Evolutionary conservation across 2,329 filamentous ascomycete genomes (phyloP).

Genomic region (Cladosporium sp.): DNA sequence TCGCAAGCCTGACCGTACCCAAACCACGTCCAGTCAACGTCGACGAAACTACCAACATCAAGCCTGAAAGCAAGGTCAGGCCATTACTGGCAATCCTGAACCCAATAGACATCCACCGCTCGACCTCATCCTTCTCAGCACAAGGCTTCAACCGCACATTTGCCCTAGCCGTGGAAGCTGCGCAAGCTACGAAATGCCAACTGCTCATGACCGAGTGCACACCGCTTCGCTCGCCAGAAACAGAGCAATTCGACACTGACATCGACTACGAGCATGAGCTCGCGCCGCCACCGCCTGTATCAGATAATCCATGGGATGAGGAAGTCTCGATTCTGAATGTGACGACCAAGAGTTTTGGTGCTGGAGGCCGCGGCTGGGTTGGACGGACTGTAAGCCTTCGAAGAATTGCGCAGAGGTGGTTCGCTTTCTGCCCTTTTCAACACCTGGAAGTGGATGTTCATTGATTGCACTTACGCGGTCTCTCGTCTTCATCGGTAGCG

Average conservation of each 20-base stretch:
- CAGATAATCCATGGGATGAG: conserved; percentile 39
- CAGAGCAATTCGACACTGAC: background rate
- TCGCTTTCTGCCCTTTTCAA: conserved; percentile 23
- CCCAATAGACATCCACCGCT: conserved; percentile 59
- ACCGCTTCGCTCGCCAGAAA: background rate
- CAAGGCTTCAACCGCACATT: conserved; percentile 63
- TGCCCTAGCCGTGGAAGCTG: conserved; percentile 60
- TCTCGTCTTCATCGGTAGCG: too few species aligned
- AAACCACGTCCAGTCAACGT: conserved; percentile 2
- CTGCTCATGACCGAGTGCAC: conserved; percentile 41
- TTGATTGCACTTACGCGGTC: too few species aligned
- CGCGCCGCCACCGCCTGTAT: background rate
- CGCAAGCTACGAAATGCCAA: conserved; percentile 32
- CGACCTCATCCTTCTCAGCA: conserved; percentile 69
- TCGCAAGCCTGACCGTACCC: conserved; percentile 39
- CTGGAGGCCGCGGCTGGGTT: conserved; percentile 40
- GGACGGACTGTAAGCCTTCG: conserved; percentile 43
- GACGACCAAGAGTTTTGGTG: conserved; percentile 38
- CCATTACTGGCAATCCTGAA: conserved; percentile 60
- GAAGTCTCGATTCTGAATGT: conserved; percentile 45
- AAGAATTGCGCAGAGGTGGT: conserved; percentile 43
- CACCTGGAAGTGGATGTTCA: too few species aligned
- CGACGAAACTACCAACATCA: conserved; percentile 5
- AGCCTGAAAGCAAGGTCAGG: background rate
- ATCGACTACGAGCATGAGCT: background rate